Conservation (phyloP, 1,139 yeast genomes). For the Pichia sp. region DNA sequence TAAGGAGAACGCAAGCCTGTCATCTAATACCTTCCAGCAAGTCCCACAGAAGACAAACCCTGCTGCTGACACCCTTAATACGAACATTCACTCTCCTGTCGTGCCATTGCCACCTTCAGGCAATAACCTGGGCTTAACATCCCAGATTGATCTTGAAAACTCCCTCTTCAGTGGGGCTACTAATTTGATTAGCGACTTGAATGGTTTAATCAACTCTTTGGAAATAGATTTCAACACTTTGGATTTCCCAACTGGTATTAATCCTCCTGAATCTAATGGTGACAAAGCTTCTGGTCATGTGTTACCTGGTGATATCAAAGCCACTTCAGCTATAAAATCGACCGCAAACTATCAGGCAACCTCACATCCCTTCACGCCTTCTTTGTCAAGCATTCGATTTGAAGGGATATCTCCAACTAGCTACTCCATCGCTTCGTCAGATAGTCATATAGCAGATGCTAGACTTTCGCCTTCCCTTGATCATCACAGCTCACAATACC, state of each 20-base stretch:
- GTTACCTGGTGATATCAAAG: background rate
- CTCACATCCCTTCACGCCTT: background rate
- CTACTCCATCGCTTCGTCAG: conserved; percentile 20
- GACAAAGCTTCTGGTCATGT: background rate
- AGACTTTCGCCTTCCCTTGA: background rate
- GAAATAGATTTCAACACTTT: conserved; percentile 21
- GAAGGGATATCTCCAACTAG: conserved; percentile 26
- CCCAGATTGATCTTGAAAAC: conserved; percentile 25
- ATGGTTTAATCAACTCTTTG: conserved; percentile 36
- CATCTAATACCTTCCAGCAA: background rate
- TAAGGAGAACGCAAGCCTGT: background rate
- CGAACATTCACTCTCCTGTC: background rate
- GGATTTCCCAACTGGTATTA: conserved; percentile 6
- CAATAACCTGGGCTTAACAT: background rate
- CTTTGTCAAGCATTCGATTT: conserved; percentile 8
- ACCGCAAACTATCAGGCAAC: background rate
- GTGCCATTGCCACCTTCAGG: background rate
- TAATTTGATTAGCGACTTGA: conserved; percentile 46
- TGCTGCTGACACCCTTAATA: background rate
- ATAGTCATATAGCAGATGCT: background rate
- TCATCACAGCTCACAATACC: background rate
- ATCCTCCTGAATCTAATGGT: background rate
- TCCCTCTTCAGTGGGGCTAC: conserved; percentile 48
- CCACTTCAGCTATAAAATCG: background rate
- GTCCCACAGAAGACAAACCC: background rate